Evolutionary conservation across 345 rosid genomes (phyloP).

Genomic region (Populus tremula): DNA sequence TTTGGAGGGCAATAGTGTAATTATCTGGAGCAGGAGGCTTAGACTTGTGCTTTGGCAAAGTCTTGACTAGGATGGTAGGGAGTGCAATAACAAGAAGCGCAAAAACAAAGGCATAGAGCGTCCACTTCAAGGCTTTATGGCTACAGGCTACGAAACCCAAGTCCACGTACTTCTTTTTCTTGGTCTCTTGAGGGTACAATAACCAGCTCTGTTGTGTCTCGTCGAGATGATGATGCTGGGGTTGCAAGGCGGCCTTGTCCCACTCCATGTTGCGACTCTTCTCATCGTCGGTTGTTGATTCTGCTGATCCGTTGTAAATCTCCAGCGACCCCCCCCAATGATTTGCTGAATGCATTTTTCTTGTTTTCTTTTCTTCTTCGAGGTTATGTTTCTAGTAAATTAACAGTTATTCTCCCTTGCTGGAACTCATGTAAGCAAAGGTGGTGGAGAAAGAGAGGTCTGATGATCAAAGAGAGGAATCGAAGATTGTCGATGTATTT

Average conservation of each 20-base stretch:
- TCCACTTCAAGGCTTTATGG: conserved; percentile 54
- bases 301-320: conserved; percentile 31
- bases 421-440: not conserved
- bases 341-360: conserved; percentile 56
- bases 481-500: not conserved
- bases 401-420: not conserved
- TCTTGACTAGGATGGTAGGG: conserved; percentile 58
- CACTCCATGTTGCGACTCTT: conserved; percentile 44
- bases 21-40: conserved; percentile 59
- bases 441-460: not conserved
- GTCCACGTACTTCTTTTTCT: conserved; percentile 68
- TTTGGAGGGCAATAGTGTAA: conserved; percentile 72
- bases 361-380: too few relatives aligned
- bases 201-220: conserved; percentile 93
- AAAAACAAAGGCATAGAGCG: conserved; percentile 33
- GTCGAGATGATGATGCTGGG: conserved; percentile 39
- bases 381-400: not conserved
- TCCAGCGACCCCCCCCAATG: conserved; percentile 84
- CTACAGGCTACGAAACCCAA: conserved; percentile 67
- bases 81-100: conserved; percentile 60
- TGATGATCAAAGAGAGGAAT: not conserved
- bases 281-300: conserved; percentile 27
- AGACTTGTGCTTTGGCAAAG: conserved; percentile 54
- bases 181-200: conserved; percentile 44
- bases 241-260: conserved; percentile 53